Evolutionary conservation across 179 eudicot species (phyloP), one percentile per base, ranked within the genome.

Genomic region (Dionaea muscipula): DNA sequence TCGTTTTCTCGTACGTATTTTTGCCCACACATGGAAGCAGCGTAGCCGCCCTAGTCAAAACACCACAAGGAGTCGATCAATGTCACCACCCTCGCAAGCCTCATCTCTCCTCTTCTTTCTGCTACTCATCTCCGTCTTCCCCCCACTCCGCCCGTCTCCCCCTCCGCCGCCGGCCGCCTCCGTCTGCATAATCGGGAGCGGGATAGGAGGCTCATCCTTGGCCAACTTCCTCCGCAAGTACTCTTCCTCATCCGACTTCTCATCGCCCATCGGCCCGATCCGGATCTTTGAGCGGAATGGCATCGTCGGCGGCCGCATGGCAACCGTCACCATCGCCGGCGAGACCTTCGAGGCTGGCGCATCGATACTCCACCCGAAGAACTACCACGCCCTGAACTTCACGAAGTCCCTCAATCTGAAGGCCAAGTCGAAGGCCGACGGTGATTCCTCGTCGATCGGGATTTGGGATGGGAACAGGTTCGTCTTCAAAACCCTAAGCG

Each of bases 331-430:
- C 18, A 49, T 86, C 43, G 61, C 72, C 60, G 81, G 80, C 28
- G 73, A 84, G 21, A 86, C 81, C 16, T 86, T 83, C 63, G 95
- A 89, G 47, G 95, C 97, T 25, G 97, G 95, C 10, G 97, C 83
- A 0, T 79, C 95, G 8, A 78, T 85, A 60, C 75, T 89, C 23
- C 95, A 89, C 53, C 93, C 95, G 4, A 75, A 72, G 58, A 89
- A 89, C 48, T 85, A 72, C 61, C 86, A 85, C 51, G 75, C 80
- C 47, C 19, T 71, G 25, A 74, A 72, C 38, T 89, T 62, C 59
- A 75, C 81, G 1, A 60, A 50, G 6, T 40, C 24, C 13, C 66
- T 89, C 10, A 61, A 68, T 21, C 61, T 85, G 35, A 71, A 62
- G 51, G 54, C 56, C 27, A 64, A 61, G 18, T 38, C 33, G 10